Base-by-base conservation (phyloP, 345 rosid species). In the Limnanthes douglasii region DNA sequence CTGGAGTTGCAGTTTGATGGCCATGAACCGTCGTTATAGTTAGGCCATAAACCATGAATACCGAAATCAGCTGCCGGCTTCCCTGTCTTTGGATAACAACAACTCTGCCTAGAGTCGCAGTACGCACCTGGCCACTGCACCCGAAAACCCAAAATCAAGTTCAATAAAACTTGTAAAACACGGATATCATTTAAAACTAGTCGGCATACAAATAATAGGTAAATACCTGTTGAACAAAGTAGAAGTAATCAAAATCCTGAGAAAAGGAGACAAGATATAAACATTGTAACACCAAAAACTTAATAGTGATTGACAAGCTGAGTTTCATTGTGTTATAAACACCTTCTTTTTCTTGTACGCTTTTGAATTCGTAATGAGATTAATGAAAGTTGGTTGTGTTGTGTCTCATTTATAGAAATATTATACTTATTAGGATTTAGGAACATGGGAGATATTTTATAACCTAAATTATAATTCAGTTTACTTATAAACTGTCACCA, bases 31-130 rank as follows among this genome's bases (percentile, higher is more conserved):
- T 68, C 68, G 0, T 62, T 70, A 60, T 74, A 68, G 37, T 80
- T 72, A 17, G 96, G 92, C 96, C 96, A 86, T n/a, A 86, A 78
- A 11, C 96, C 96, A 21, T 80, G 96, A 37, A 80, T 74, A 32
- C 94, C 73, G 30, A 86, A 86, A 68, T 80, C 86, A 2, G 94
- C 67, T 0, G 46, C 67, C 0, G 96, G 96, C 48, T 80, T 86
- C 35, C 96, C 96, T 0, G 76, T 50, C 24, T 60, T 68, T 17
- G 96, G 96, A 53, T 86, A 80, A 51, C 94, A 86, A 32, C 96
- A 86, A 15, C 58, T 43, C 1, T 51, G 69, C 27, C 48, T 51
- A 12, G 86, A 60, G 51, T 80, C 86, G 30, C 94, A 81, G 42
- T 78, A 81, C 0, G 96, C 59, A 34, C 96, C 96, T 5, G 96